phyloP scores from a whole-genome alignment of 495 filamentous ascomycete species.

The Trichoderma reesei region DNA sequence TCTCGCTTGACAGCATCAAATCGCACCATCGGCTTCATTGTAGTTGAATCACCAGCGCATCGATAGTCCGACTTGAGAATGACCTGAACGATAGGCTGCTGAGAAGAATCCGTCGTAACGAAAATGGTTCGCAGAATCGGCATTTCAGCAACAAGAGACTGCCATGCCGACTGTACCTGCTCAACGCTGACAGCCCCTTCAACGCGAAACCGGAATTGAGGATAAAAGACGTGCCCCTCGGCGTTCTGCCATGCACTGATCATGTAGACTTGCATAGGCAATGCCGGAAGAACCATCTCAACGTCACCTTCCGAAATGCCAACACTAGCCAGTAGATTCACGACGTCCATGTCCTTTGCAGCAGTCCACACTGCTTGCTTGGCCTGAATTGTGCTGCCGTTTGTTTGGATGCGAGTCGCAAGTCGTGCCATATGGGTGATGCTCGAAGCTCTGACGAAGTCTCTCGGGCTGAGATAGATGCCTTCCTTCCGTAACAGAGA shows the following conservation, averaged over 20 bases:
- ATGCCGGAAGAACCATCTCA: slow-evolving; percentile 51
- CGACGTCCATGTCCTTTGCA: slow-evolving; percentile 26
- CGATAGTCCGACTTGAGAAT: slow-evolving; percentile 22
- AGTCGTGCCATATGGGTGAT: slow-evolving; percentile 42
- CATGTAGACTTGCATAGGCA: slow-evolving; percentile 63
- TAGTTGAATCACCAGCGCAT: background rate
- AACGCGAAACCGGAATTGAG: slow-evolving; percentile 47
- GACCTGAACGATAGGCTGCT: slow-evolving; percentile 45
- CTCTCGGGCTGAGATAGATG: slow-evolving; percentile 50
- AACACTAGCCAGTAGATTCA: slow-evolving; percentile 17
- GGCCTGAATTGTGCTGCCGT: background rate
- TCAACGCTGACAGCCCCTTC: slow-evolving; percentile 24
- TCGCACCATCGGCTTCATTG: slow-evolving; percentile 13
- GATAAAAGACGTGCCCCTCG: slow-evolving; percentile 48
- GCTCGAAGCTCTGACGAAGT: slow-evolving; percentile 55
- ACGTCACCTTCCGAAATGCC: slow-evolving; percentile 31
- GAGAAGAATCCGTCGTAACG: slow-evolving; percentile 30
- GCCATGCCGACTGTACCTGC: slow-evolving; percentile 44
- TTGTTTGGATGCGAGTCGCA: background rate
- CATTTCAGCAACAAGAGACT: slow-evolving; percentile 38
- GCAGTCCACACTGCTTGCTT: slow-evolving; percentile 8
- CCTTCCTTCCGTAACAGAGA: slow-evolving; percentile 52
- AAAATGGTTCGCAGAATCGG: slow-evolving; percentile 56
- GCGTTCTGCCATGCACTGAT: slow-evolving; percentile 59
- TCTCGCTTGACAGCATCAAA: background rate